phyloP scores from a whole-genome alignment of 805 yeast species.

The Hanseniaspora vineae region DNA sequence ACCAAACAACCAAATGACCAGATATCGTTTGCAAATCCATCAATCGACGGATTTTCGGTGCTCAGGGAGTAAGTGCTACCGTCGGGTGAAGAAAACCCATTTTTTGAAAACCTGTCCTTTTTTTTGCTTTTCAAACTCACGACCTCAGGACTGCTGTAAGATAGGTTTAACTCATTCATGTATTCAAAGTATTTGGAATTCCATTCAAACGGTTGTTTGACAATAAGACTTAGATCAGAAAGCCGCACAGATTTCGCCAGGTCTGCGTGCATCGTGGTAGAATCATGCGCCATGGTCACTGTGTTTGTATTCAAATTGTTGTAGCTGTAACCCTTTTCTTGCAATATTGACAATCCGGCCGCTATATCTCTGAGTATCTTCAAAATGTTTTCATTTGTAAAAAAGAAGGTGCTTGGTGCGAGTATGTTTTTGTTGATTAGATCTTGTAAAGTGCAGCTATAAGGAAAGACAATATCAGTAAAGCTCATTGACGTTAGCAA shows the following conservation, averaged over 20 bases:
- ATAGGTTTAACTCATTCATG: slow-evolving; percentile 73
- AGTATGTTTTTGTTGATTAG: neutral
- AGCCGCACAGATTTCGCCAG: neutral
- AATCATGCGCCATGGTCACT: neutral
- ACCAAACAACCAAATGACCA: slow-evolving; percentile 88
- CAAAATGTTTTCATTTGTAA: neutral
- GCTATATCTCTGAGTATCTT: neutral
- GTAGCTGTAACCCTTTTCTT: neutral
- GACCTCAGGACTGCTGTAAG: slow-evolving; percentile 85
- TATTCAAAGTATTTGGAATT: neutral
- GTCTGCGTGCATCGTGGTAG: neutral
- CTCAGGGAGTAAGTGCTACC: neutral
- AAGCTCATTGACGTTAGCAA: neutral
- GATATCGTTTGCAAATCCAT: slow-evolving; percentile 61
- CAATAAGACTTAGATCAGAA: neutral
- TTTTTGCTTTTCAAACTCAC: slow-evolving; percentile 16
- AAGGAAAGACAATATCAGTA: neutral
- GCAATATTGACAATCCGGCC: neutral
- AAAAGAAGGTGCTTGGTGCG: neutral
- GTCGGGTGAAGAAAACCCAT: too few relatives aligned
- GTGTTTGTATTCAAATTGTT: neutral
- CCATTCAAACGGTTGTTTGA: neutral
- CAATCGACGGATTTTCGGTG: slow-evolving; percentile 35
- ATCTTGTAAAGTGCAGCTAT: neutral
- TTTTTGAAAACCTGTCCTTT: too few relatives aligned